Base-by-base conservation (phyloP, 208 protist genomes). In the Acanthamoeba rhysodes region DNA sequence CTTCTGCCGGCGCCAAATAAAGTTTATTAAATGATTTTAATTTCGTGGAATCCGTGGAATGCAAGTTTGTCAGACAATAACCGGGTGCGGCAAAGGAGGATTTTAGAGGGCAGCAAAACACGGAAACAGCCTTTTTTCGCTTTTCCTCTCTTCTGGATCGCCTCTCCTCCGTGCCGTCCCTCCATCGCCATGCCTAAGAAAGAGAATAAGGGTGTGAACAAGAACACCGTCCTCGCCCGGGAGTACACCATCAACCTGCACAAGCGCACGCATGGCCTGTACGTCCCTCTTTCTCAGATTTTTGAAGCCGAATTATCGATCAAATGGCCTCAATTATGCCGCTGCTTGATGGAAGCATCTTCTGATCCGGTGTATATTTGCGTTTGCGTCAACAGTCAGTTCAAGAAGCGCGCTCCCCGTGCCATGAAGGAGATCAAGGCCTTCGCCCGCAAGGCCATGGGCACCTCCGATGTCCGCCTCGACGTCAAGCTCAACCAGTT, bases 211-310 rank as follows among this genome's bases (percentile, higher is more conserved):
- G 59, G 59, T 66, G 85, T 76, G 85, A 95, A 74, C 94, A 82
- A 57, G 53, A 96, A 95, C 87, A 93, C 72, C 59, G 62, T 95
- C 45, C 96, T 99, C 76, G 97, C 98, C 66, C 97, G 99, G 94
- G 99, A 99, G 97, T 99, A 98, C 96, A 99, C 99, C 95, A 99
- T 99, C 97, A 98, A 99, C 98, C 97, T 99, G 84, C 98, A 99
- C 97, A 99, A 99, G 98, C 97, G 98, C 94, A 96, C 99, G 74
- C 98, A 99, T 78, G 96, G 96, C 62, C 90, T 95, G 97, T 98
- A 97, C 88, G 97, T 97, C 12, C 72, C 4, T 34, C 22, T 18
- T 37, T 59, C 48, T 29, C 74, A 10, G 59, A 53, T 32, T 85
- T 9, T 32, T 22, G n/a, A 93, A 12, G 50, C 32, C 24, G 48